phyloP scores from a whole-genome alignment of 2,329 filamentous ascomycete species.

The Phoma herbarum region DNA sequence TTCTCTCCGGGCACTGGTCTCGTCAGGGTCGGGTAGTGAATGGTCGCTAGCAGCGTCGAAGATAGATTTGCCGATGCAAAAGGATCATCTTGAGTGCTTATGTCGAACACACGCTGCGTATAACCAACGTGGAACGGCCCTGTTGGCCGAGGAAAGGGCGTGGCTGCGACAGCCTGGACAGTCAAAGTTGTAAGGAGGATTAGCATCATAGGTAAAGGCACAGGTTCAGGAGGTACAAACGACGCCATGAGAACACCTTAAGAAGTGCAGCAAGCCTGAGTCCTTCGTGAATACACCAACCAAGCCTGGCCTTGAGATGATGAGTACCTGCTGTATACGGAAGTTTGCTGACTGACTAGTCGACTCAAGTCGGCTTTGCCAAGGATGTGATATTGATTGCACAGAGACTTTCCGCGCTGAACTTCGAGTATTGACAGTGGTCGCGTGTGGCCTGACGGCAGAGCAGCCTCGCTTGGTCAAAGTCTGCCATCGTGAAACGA shows the following conservation, averaged over 20 bases:
- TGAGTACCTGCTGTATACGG: neutral
- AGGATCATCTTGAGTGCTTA: slow-evolving; percentile 34
- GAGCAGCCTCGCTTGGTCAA: too few relatives aligned
- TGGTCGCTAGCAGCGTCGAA: slow-evolving; percentile 29
- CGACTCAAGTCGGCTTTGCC: neutral
- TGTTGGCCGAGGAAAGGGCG: slow-evolving; percentile 23
- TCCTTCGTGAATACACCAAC: neutral
- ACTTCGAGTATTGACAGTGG: neutral
- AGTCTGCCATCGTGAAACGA: too few relatives aligned
- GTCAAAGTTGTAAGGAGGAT: neutral
- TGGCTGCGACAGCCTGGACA: slow-evolving; percentile 4
- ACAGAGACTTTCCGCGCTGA: neutral
- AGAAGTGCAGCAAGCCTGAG: too few relatives aligned
- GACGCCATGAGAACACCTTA: too few relatives aligned
- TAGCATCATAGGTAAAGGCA: slow-evolving; percentile 3
- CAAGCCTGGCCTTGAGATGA: neutral
- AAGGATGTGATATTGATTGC: too few relatives aligned
- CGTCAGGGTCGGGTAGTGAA: slow-evolving; percentile 36
- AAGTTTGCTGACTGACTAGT: neutral
- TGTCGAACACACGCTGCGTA: slow-evolving; percentile 37
- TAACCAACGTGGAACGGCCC: slow-evolving; percentile 37
- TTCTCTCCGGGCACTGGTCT: slow-evolving; percentile 23
- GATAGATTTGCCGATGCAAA: slow-evolving; percentile 26
- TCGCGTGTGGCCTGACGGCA: too few relatives aligned
- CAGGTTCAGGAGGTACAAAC: too few relatives aligned